Conservation (phyloP, 2,329 filamentous ascomycete species). For the Ceratocystis lukuohia region DNA sequence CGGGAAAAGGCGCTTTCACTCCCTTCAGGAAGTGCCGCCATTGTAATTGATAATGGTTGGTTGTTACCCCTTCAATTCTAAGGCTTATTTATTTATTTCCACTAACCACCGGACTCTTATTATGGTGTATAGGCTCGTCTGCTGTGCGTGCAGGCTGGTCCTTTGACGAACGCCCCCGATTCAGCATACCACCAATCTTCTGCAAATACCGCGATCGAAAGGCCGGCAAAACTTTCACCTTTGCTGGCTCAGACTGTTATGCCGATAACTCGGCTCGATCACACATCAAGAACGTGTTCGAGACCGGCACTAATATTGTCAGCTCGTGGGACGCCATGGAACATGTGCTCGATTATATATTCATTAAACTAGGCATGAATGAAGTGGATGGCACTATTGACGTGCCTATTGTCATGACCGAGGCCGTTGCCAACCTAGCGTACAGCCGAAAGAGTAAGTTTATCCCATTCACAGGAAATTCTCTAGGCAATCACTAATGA, state of each 20-base stretch:
- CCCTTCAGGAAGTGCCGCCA: conserved; percentile 50
- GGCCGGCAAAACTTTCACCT: conserved; percentile 77
- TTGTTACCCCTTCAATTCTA: background rate
- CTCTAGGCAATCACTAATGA: background rate
- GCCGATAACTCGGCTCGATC: conserved; percentile 85
- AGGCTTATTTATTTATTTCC: background rate
- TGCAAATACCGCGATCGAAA: conserved; percentile 93
- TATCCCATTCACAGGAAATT: background rate
- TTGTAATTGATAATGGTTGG: conserved; percentile 95
- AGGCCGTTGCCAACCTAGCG: conserved; percentile 78
- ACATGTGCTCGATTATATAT: conserved; percentile 83
- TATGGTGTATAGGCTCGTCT: conserved; percentile 54
- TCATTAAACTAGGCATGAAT: conserved; percentile 84
- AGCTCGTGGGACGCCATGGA: conserved; percentile 99
- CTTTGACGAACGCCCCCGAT: conserved; percentile 68
- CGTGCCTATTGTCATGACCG: conserved; percentile 85
- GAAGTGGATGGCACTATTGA: conserved; percentile 61
- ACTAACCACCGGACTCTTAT: conserved; percentile 19
- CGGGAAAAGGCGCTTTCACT: conserved; percentile 52
- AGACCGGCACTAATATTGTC: conserved; percentile 77
- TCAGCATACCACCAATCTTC: conserved; percentile 78
- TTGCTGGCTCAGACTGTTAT: conserved; percentile 85
- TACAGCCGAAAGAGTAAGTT: conserved; percentile 76
- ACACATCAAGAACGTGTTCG: conserved; percentile 82
- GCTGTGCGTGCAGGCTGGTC: conserved; percentile 90